These are phyloP conservation scores for Phytophthora fragariae DNA, from an alignment of 352 stramenopile genomes.

Conservation along the genomic window DNA sequence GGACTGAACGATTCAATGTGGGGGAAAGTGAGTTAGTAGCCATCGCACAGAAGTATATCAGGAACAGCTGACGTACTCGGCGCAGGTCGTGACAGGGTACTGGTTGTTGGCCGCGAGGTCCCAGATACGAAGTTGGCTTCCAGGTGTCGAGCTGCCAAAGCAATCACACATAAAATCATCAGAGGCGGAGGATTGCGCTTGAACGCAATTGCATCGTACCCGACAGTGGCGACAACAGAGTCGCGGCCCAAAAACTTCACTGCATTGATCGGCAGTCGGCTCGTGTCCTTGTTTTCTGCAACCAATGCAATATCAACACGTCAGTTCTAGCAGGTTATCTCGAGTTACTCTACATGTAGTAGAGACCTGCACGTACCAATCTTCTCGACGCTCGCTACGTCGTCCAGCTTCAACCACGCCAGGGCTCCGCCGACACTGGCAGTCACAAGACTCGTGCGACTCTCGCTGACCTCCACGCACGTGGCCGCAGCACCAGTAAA, in stretches of 20 bases:
- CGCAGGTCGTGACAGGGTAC: constrained; percentile 59
- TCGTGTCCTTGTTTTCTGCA: constrained; percentile 62
- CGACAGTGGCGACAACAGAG: constrained; percentile 73
- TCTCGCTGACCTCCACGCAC: constrained; percentile 64
- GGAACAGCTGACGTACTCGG: constrained; percentile 53
- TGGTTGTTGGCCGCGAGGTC: constrained; percentile 64
- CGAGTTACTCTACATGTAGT: no score
- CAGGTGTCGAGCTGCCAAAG: constrained; percentile 50
- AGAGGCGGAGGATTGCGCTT: not conserved
- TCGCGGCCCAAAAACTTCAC: constrained; percentile 80
- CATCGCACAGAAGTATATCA: not conserved
- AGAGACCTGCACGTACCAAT: constrained; percentile 46
- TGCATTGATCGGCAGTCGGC: constrained; percentile 61
- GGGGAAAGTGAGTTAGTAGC: not conserved
- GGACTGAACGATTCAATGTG: constrained; percentile 21
- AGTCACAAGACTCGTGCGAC: constrained; percentile 56
- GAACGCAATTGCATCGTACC: constrained; percentile 40
- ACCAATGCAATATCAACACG: not conserved
- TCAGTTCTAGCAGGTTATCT: not conserved
- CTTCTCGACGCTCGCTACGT: constrained; percentile 52
- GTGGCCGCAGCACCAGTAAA: constrained; percentile 54
- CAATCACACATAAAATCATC: constrained; percentile 2
- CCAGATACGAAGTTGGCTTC: constrained; percentile 80
- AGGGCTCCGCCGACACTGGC: constrained; percentile 61
- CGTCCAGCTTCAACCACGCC: constrained; percentile 76